Evolutionary conservation across 1,139 yeast genomes (phyloP).

Genomic region (Debaryomyces fabryi): DNA sequence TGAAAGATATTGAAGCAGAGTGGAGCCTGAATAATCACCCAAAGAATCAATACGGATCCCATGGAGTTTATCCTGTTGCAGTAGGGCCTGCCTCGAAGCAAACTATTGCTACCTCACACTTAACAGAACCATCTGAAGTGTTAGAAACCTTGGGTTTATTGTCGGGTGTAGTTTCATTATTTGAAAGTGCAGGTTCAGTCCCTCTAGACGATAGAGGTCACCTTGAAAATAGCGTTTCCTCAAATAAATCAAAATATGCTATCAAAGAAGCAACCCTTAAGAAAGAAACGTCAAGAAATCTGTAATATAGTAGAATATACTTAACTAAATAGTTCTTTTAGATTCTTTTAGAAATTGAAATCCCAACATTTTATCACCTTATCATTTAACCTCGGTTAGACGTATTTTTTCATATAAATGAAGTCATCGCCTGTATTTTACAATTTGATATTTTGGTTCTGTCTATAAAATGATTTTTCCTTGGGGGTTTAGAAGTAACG

Average conservation of each 20-base stretch:
- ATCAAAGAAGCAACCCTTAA: slow-evolving; percentile 39
- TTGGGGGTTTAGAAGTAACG: slow-evolving; percentile 47
- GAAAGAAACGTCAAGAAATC: slow-evolving; percentile 9
- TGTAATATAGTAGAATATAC: neutral
- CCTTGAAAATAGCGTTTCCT: slow-evolving; percentile 48
- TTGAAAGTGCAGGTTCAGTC: slow-evolving; percentile 76
- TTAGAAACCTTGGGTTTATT: slow-evolving; percentile 81
- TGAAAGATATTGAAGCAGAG: slow-evolving; percentile 58
- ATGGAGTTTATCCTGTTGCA: slow-evolving; percentile 83
- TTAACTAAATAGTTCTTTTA: neutral
- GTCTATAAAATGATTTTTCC: slow-evolving; percentile 2
- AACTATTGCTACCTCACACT: slow-evolving; percentile 86
- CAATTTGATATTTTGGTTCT: neutral
- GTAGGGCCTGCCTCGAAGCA: slow-evolving; percentile 94
- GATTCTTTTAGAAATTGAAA: neutral
- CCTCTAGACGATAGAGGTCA: slow-evolving; percentile 79
- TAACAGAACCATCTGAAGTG: slow-evolving; percentile 84
- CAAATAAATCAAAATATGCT: slow-evolving; percentile 44
- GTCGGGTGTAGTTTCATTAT: slow-evolving; percentile 69
- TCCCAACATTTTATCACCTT: neutral
- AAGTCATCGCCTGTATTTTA: neutral
- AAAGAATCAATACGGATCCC: slow-evolving; percentile 49
- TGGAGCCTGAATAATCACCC: slow-evolving; percentile 46
- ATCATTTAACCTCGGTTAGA: neutral
- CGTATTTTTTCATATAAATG: neutral